Percentiles rank a stretch among this genome's conserved stretches.
phyloP scores from a whole-genome alignment of 805 yeast species.

The Saturnispora hagleri region DNA sequence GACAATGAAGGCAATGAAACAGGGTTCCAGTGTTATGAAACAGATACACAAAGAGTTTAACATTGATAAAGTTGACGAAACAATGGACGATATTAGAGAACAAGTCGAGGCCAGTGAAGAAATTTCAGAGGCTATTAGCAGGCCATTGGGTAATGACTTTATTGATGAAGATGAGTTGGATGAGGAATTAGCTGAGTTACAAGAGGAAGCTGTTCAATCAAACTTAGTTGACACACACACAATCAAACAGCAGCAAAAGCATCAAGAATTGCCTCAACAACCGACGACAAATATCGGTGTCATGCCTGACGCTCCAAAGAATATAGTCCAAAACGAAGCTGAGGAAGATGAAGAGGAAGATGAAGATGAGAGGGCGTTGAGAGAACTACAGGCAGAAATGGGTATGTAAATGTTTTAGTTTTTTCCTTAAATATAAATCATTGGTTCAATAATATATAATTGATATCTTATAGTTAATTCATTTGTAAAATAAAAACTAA shows the following conservation, averaged over 20 bases:
- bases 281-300: background rate
- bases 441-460: background rate
- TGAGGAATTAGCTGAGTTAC: conserved; percentile 81
- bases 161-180: conserved; percentile 90
- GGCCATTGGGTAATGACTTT: conserved; percentile 76
- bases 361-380: conserved; percentile 76
- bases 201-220: conserved; percentile 64
- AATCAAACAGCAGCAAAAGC: background rate
- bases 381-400: conserved; percentile 80
- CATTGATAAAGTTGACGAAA: conserved; percentile 92
- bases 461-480: background rate
- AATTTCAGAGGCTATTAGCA: conserved; percentile 89
- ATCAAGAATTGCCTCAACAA: conserved; percentile 1
- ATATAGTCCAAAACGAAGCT: conserved; percentile 37
- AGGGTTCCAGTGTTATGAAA: conserved; percentile 95
- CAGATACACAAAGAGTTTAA: conserved; percentile 91
- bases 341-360: conserved; percentile 46
- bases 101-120: conserved; percentile 94
- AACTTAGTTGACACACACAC: conserved; percentile 11
- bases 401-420: conserved; percentile 39
- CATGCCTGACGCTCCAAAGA: conserved; percentile 41
- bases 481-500: background rate
- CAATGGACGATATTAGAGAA: conserved; percentile 97
- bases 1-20: conserved; percentile 98
- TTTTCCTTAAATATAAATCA: background rate